Evolutionary conservation across 345 rosid genomes (phyloP).

Genomic region (Brassica carinata): DNA sequence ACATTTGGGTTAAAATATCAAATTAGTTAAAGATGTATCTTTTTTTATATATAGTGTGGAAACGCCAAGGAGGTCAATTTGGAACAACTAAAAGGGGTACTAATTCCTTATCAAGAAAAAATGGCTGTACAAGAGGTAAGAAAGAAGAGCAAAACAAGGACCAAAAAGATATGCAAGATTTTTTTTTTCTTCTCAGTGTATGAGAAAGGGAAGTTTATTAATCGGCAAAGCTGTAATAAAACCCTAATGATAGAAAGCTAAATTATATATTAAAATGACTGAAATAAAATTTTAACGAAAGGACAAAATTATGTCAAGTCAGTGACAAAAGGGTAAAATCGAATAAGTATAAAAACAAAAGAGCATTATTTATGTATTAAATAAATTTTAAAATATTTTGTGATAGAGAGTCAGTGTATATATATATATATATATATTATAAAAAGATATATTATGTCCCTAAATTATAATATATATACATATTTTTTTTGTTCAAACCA

Average conservation of each 20-base stretch:
- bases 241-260: constrained; percentile 5
- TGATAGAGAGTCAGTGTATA: neutral
- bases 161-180: constrained; percentile 10
- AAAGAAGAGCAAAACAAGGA: constrained; percentile 10
- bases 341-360: neutral
- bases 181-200: neutral
- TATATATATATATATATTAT: neutral
- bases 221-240: neutral
- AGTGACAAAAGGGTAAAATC: neutral
- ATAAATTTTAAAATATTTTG: neutral
- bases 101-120: neutral
- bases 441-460: constrained; percentile 4
- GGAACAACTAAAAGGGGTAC: neutral
- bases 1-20: neutral
- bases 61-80: neutral
- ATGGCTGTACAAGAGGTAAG: neutral
- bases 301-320: neutral
- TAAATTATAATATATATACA: neutral
- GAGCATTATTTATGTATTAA: neutral
- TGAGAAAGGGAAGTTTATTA: neutral
- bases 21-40: neutral
- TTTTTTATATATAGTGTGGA: no score
- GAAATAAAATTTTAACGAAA: neutral
- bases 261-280: neutral
- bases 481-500: no score